Evolutionary conservation across 495 filamentous ascomycete species (phyloP), one percentile per base, ranked within the genome.

Genomic region (Xylaria acuta): DNA sequence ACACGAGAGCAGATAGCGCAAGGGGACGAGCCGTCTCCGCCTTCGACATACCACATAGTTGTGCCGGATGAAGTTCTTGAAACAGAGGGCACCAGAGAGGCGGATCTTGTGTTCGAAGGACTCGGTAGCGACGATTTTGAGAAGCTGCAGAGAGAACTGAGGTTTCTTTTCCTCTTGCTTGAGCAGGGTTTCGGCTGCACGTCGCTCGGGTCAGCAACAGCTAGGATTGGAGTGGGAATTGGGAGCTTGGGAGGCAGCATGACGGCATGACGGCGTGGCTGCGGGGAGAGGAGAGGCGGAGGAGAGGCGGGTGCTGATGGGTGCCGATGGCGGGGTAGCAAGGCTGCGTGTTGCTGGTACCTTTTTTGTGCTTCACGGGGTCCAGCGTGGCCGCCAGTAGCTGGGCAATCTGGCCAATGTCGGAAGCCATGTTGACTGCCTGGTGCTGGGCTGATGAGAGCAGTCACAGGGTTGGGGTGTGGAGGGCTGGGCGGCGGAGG

Each of bases 41-140:
- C 70, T 67, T 73, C 22, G 72, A 82, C 89, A 66, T 80, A 91
- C 89, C 30, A 91, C 91, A 89, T 94, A 98, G 86, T 93, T 96
- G 74, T 92, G 88, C 82, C 91, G 92, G 76, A 99, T 94, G 79
- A 95, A 95, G 83, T 99, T 99, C 84, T 99, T 99, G 88, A 99
- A 98, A 84, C 90, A 97, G 59, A 99, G 86, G 36, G 96, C 94
- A 76, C 92, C 92, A n/a, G 96, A 89, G 56, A 98, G 92, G 34
- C 97, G 90, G 73, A 90, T 94, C 75, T 93, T 94, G 63, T 84
- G 80, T 11, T 92, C 89, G 71, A 89, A 89, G 34, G 84, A 80
- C 27, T 90, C 89, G 73, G 90, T 87, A 27, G 93, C 93, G 64
- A 97, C 94, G 77, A 98, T 94, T 68, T 92, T 92, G 34, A 99